These are phyloP conservation scores for Pseudogymnoascus sp. DNA, from an alignment of 2,329 filamentous ascomycete genomes.

Conservation along the genomic window DNA sequence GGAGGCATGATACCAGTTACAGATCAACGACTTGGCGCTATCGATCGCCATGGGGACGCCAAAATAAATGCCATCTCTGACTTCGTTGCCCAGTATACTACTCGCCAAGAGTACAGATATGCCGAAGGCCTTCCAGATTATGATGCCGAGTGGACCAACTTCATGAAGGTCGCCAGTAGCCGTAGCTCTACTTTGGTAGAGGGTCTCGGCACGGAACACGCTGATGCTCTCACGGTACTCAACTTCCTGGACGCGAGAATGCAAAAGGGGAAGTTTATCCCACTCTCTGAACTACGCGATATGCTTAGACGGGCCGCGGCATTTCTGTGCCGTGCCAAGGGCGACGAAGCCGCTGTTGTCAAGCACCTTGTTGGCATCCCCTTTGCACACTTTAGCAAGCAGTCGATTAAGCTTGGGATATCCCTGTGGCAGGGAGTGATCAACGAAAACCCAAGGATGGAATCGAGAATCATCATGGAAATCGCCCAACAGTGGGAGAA, in stretches of 20 bases:
- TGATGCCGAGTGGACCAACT: conserved; percentile 56
- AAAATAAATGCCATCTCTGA: conserved; percentile 89
- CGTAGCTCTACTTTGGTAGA: conserved; percentile 37
- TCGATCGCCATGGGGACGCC: conserved; percentile 66
- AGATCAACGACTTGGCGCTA: conserved; percentile 76
- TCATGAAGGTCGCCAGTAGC: conserved; percentile 47
- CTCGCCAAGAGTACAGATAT: conserved; percentile 89
- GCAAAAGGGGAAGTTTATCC: conserved; percentile 58
- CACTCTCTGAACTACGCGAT: conserved; percentile 68
- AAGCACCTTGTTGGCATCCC: conserved; percentile 88
- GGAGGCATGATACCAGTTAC: conserved; percentile 77
- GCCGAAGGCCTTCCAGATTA: conserved; percentile 67
- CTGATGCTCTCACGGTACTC: conserved; percentile 57
- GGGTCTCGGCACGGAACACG: conserved; percentile 37
- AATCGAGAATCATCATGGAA: conserved; percentile 76
- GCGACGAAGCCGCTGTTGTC: conserved; percentile 69
- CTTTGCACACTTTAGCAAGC: conserved; percentile 86
- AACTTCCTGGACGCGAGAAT: conserved; percentile 66
- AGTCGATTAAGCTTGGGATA: conserved; percentile 90
- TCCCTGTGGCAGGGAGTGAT: conserved; percentile 96
- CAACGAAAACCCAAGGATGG: conserved; percentile 86
- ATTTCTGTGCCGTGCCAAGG: conserved; percentile 69
- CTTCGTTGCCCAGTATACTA: conserved; percentile 94
- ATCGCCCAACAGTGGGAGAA: conserved; percentile 87
- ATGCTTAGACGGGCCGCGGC: conserved; percentile 79